These are phyloP conservation scores for Plasmodium inui DNA, from an alignment of 169 alveolate species.

Conservation along the genomic window DNA sequence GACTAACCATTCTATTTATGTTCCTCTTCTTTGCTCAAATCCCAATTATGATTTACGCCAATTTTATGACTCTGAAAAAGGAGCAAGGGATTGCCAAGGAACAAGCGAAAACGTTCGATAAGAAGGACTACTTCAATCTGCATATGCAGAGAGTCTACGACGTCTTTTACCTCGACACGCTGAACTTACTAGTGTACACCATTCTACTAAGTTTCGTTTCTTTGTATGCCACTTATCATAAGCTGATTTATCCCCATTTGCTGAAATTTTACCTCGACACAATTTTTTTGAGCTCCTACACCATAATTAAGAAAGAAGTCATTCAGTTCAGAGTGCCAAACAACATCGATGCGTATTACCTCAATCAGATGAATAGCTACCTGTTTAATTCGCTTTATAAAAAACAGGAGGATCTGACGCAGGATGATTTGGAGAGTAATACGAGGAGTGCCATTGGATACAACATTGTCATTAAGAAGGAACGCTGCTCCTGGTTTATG, in stretches of 20 bases:
- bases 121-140: conserved; percentile 53
- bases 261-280: conserved; percentile 53
- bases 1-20: conserved; percentile 69
- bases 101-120: background rate
- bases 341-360: conserved; percentile 65
- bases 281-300: conserved; percentile 36
- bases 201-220: conserved; percentile 13
- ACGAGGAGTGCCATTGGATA: conserved; percentile 75
- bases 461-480: conserved; percentile 73
- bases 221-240: conserved; percentile 54
- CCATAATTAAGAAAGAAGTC: conserved; percentile 56
- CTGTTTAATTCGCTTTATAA: conserved; percentile 61
- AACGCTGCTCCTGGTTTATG: conserved; percentile 20
- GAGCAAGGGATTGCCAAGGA: background rate
- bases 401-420: conserved; percentile 5
- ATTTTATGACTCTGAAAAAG: conserved; percentile 24
- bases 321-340: conserved; percentile 73
- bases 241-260: conserved; percentile 62
- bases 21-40: conserved; percentile 33
- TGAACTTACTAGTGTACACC: conserved; percentile 44
- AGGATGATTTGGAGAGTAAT: conserved; percentile 67
- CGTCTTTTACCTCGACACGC: conserved; percentile 26
- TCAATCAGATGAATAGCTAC: conserved; percentile 67
- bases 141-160: conserved; percentile 18
- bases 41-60: conserved; percentile 45